Percentiles rank a stretch among this genome's conserved stretches.
phyloP scores from a whole-genome alignment of 345 rosid genomes.

The Linum usitatissimum region DNA sequence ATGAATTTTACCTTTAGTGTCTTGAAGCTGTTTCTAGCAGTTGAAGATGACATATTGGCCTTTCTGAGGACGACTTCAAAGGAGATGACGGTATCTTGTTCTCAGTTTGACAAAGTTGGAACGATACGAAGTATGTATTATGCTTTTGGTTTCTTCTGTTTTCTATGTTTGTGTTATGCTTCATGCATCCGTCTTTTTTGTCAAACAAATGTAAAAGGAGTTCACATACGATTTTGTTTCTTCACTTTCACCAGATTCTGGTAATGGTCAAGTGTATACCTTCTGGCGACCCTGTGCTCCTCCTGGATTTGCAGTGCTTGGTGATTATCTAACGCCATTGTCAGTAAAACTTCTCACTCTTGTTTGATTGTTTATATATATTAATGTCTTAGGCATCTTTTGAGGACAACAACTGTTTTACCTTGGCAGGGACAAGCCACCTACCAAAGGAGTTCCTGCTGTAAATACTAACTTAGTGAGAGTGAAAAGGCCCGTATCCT shows the following conservation, averaged over 20 bases:
- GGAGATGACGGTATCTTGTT: constrained; percentile 71
- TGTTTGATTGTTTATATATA: constrained; percentile 8
- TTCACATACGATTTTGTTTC: neutral
- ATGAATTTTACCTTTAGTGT: constrained; percentile 95
- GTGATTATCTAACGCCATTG: constrained; percentile 89
- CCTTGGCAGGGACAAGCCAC: constrained; percentile 87
- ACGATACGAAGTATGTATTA: constrained; percentile 43
- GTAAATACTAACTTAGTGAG: constrained; percentile 68
- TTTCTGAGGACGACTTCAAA: constrained; percentile 83
- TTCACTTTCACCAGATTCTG: constrained; percentile 36
- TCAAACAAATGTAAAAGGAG: neutral
- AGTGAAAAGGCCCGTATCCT: constrained; percentile 73
- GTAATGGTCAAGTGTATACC: constrained; percentile 49
- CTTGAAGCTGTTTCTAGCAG: constrained; percentile 81
- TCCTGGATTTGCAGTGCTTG: constrained; percentile 90
- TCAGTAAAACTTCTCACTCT: constrained; percentile 28
- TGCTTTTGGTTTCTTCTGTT: neutral
- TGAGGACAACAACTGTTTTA: constrained; percentile 12
- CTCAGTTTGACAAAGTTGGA: constrained; percentile 89
- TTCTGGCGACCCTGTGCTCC: constrained; percentile 96
- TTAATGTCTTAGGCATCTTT: neutral
- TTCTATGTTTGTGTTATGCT: constrained; percentile 14
- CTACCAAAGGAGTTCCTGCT: constrained; percentile 83
- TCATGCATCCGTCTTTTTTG: constrained; percentile 7
- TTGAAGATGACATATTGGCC: constrained; percentile 82